Base-by-base conservation (phyloP, 306 rosid genomes). In the Malus orientalis region DNA sequence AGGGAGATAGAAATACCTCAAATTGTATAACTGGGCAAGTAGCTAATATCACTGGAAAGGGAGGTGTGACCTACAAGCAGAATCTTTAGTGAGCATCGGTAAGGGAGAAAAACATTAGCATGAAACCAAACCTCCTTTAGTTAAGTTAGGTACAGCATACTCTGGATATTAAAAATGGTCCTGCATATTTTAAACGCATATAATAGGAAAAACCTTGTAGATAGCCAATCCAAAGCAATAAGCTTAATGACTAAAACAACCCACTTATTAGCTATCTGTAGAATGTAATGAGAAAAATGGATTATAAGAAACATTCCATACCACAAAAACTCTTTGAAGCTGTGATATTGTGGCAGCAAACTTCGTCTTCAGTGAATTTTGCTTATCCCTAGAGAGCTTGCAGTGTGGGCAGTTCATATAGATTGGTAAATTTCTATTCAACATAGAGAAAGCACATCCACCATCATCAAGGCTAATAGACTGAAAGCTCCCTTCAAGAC, bases 351-450 rank as follows among this genome's bases (percentile, higher is more conserved):
- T 88, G 74, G 92, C 85, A 23, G 91, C 91, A 87, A 90, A 90
- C 87, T 90, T 88, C 62, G 84, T 86, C 57, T 87, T 87, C 22
- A 84, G 84, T 61, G 81, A 81, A 78, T 86, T 85, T 86, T 87
- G 88, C 82, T 71, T 88, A 73, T 83, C 88, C 81, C 78, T 83
- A 58, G 95, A 87, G 79, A 79, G 82, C 80, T 78, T 89, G 85
- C 98, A 94, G 81, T 87, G 91, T 57, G 97, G 98, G 83, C 97
- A 94, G 78, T 78, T 79, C 95, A 94, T 90, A 87, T 84, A 94
- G 82, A 94, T 73, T 11, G 98, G 98, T 79, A 94, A 73, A 77
- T 94, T 88, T 64, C 76, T 87, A 75, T 89, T 89, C 84, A 92
- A 76, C 95, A 91, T 76, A 80, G 93, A 85, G 84, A 81, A 81